Evolutionary conservation across 257 asterid species (phyloP), one percentile per base, ranked within the genome.

Genomic region (Lycium barbarum): DNA sequence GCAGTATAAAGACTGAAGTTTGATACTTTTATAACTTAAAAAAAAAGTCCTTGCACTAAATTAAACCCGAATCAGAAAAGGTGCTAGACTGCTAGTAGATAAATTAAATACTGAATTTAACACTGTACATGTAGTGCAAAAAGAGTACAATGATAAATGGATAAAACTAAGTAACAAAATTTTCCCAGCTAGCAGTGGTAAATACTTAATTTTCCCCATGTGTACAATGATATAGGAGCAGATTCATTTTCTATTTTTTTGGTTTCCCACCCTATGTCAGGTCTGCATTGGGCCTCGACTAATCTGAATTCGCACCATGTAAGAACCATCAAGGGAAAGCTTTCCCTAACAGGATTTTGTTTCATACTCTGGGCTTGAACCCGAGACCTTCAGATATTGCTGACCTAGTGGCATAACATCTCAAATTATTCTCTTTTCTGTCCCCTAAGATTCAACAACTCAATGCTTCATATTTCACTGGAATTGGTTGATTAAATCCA

Each of bases 391-490:
- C 12, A 55, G 51, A 6, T 38, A 38, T 59, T 26, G 26, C 51
- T 63, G 8, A 63, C 38, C 63, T 63, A 82, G 79, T 71, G 47
- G 51, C 51, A 26, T 45, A 82, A 82, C 38, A 63, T 47, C 36
- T 38, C 2, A 80, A 66, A 66, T 83, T 26, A 66, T 11, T 45
- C 36, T 73, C 9, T 72, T 72, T 72, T 20, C n/a, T 26, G 1
- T 26, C 33, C 33, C 33, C 33, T 26, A 40, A 40, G 45, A 36
- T 1, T 85, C 59, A 86, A 62, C 89, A 86, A 55, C 83, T 92
- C 84, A 92, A 87, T 83, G 92, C 91, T 84, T 47, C 83, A n/a
- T 86, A 89, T 84, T 85, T 76, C 86, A 85, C 17, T 38, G 89
- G 84, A 36, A 87, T 68, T 40, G 91, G 86, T 83, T 81, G 89